Base-by-base conservation (phyloP, 441 rosid genomes). In the Hura crepitans region DNA sequence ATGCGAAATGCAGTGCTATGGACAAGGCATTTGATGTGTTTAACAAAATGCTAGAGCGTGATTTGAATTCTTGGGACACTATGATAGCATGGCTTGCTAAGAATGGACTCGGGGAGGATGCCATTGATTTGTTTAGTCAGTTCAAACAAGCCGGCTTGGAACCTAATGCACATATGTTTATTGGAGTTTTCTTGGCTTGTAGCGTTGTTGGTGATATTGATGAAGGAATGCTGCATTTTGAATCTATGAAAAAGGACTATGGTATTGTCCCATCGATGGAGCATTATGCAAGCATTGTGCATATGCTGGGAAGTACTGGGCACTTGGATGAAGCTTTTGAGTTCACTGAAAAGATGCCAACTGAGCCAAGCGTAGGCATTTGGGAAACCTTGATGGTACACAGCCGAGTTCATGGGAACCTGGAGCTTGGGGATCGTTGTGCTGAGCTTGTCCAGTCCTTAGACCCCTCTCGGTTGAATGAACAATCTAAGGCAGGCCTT, bases 341-440 rank as follows among this genome's bases (percentile, higher is more conserved):
- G 23, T 92, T 94, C 71, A 75, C 83, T 4, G 90, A 85, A 68
- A 84, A 81, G 61, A 85, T 94, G 88, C 94, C 94, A 6, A 9
- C 82, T 58, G 81, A 84, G 75, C 87, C 97, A 20, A 84, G 72
- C 70, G 75, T 72, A 66, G 87, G 84, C 66, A 78, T 90, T 51
- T 92, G 97, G 97, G 90, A 86, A 79, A 83, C 84, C 42, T 73
- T 94, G 65, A 89, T 92, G 97, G 82, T 81, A 66, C 85, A 83
- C 10, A 78, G 92, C 76, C 79, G 97, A 66, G 76, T 85, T 39
- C 97, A 92, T 55, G 97, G 97, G 25, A 73, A 89, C 74, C 67
- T 78, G 61, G 97, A 85, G 81, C 94, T 90, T 2, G 99, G 99
- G n/a, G 89, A 90, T 80, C 84, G 75, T 4, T 92, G 96, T 72